Base-by-base conservation (phyloP, 331 rosid genomes). In the Cydonia oblonga region DNA sequence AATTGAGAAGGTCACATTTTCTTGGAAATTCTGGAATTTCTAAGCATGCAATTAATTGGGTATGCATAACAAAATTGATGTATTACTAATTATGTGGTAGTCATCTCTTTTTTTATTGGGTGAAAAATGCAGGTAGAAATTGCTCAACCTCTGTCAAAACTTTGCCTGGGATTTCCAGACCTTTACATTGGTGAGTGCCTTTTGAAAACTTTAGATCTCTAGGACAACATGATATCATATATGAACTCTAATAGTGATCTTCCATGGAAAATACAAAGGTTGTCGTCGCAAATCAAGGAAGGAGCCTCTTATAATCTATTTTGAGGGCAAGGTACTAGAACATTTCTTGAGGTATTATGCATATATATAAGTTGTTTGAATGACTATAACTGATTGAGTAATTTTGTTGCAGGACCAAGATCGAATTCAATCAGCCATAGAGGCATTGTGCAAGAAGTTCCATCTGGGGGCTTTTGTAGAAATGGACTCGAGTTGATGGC, bases 81-180 rank as follows among this genome's bases (percentile, higher is more conserved):
- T 46, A 2, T 44, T 40, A 68, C 40, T 33, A 32, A 32, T 11
- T 10, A 15, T 12, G 46, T 40, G 46, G 32, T 26, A 65, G 61
- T 69, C 46, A 22, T 68, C 69, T 69, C 24, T 46, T 65, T 58
- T 57, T 58, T 40, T 12, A 35, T 40, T 10, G 46, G 46, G 49
- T 42, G 28, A 58, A 82, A 74, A 51, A 79, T 84, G 77, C 91
- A 89, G 98, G 87, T 89, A 65, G 96, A 85, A 84, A 80, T 82
- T 67, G 97, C 97, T 70, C 93, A 81, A 72, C 89, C 92, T 72
- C 76, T 93, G 16, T 86, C 90, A 57, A 85, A 88, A 79, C 91
- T 89, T 26, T 84, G 90, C 81, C 96, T 93, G 64, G 96, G 88
- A 80, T 91, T 84, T 78, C 96, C 98, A 25, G 98, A 91, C 68